Conservation (phyloP, 371 early-diverging fungal species). For the Umbelopsis sp. region DNA sequence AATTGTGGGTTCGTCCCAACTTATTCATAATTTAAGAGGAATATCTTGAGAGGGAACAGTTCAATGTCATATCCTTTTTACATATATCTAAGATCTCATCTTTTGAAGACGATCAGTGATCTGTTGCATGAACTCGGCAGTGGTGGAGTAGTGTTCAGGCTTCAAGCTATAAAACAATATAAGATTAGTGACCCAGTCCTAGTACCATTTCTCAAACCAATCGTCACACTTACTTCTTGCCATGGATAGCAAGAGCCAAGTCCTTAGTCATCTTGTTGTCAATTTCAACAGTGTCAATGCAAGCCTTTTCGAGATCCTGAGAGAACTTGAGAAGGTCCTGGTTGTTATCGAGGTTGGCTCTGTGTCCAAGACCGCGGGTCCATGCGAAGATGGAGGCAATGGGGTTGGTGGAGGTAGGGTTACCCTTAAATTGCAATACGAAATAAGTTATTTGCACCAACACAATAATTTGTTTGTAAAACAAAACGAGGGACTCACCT, state of each 20-base stretch:
- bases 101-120: slow-evolving; percentile 69
- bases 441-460: too few species aligned
- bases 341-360: slow-evolving; percentile 87
- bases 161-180: slow-evolving; percentile 42
- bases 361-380: slow-evolving; percentile 90
- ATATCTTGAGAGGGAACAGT: neutral
- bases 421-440: slow-evolving; percentile 38
- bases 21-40: neutral
- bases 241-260: slow-evolving; percentile 88
- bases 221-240: slow-evolving; percentile 55
- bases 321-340: slow-evolving; percentile 69
- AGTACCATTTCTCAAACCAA: neutral
- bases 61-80: neutral
- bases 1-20: neutral
- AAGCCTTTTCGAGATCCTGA: slow-evolving; percentile 78
- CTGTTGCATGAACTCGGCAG: slow-evolving; percentile 78
- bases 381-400: slow-evolving; percentile 95
- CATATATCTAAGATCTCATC: slow-evolving; percentile 25
- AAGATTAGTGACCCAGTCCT: neutral
- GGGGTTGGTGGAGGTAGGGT: slow-evolving; percentile 89
- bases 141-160: slow-evolving; percentile 77
- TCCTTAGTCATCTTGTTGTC: slow-evolving; percentile 93
- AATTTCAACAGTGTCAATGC: slow-evolving; percentile 80
- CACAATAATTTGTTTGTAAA: neutral
- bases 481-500: slow-evolving; percentile 35